Conservation (phyloP, 2,329 filamentous ascomycete genomes). For the Juglanconis juglandina region DNA sequence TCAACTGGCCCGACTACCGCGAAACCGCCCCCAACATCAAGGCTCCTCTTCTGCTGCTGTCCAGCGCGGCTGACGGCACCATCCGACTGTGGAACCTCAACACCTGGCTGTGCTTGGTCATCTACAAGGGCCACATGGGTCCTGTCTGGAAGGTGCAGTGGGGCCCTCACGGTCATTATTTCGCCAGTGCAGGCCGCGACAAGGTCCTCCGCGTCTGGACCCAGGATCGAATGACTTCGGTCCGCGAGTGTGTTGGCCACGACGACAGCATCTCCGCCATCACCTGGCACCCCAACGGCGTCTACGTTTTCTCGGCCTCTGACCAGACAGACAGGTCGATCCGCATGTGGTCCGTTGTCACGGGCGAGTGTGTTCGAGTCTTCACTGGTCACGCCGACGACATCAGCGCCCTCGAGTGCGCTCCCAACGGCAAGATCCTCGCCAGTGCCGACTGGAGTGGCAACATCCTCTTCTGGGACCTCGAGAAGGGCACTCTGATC, state of each 20-base stretch:
- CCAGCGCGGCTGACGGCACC: conserved; percentile 81
- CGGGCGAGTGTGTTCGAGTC: conserved; percentile 81
- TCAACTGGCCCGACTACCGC: conserved; percentile 50
- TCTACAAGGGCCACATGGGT: conserved; percentile 89
- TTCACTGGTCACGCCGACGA: conserved; percentile 90
- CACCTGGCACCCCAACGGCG: conserved; percentile 91
- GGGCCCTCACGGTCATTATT: conserved; percentile 94
- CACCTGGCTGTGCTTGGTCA: conserved; percentile 84
- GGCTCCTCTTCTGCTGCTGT: conserved; percentile 73
- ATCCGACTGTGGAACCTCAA: conserved; percentile 92
- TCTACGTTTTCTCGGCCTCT: conserved; percentile 89
- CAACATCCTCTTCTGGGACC: conserved; percentile 91
- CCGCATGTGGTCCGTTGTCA: conserved; percentile 94
- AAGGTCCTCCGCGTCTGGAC: conserved; percentile 88
- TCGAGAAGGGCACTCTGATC: conserved; percentile 77
- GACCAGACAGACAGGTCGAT: conserved; percentile 83
- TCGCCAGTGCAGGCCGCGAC: conserved; percentile 82
- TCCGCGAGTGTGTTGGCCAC: conserved; percentile 86
- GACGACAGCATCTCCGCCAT: conserved; percentile 88
- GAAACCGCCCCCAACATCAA: conserved; percentile 42
- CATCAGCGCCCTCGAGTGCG: conserved; percentile 79
- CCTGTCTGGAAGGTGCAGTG: conserved; percentile 86
- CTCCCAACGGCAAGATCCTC: conserved; percentile 83
- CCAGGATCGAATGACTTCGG: conserved; percentile 85
- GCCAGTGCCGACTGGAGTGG: conserved; percentile 86